phyloP scores from a whole-genome alignment of 2,329 filamentous ascomycete genomes.

The Alternaria ethzedia region DNA sequence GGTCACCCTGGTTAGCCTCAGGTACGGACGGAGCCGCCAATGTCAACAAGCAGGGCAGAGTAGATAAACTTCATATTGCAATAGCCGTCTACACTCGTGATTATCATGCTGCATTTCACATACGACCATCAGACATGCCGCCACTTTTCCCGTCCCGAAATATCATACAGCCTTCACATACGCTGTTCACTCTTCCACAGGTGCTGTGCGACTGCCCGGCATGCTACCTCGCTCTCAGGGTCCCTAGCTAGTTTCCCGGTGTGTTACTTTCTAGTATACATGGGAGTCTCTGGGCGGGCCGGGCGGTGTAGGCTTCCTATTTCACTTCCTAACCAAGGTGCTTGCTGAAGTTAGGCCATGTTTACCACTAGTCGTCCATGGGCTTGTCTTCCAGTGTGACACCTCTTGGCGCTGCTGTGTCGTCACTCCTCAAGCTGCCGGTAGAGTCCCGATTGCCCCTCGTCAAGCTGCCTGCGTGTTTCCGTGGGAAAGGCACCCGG shows the following conservation, averaged over 20 bases:
- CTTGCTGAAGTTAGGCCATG: slow-evolving; percentile 11
- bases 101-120: slow-evolving; percentile 28
- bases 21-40: slow-evolving; percentile 20
- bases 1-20: slow-evolving; percentile 24
- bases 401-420: slow-evolving; percentile 52
- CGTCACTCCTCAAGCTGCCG: slow-evolving; percentile 54
- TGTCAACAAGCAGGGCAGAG: slow-evolving; percentile 11
- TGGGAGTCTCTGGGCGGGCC: not conserved
- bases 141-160: slow-evolving; percentile 19
- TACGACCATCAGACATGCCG: slow-evolving; percentile 24
- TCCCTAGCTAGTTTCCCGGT: not conserved
- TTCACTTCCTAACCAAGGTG: slow-evolving; percentile 1
- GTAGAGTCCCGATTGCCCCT: slow-evolving; percentile 48
- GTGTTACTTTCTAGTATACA: slow-evolving; percentile 3
- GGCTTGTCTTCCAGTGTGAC: slow-evolving; percentile 76
- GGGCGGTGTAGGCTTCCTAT: not conserved
- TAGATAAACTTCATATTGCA: slow-evolving; percentile 8
- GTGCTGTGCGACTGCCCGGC: not conserved
- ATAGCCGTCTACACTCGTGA: slow-evolving; percentile 28
- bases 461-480: slow-evolving; percentile 44
- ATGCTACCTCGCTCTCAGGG: not conserved
- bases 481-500: slow-evolving; percentile 43
- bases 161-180: slow-evolving; percentile 24
- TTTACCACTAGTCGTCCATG: slow-evolving; percentile 70
- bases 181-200: slow-evolving; percentile 5